Evolutionary conservation across 2,329 filamentous ascomycete species (phyloP), one percentile per base, ranked within the genome.

Genomic region (Aspergillus pseudoglaucus): DNA sequence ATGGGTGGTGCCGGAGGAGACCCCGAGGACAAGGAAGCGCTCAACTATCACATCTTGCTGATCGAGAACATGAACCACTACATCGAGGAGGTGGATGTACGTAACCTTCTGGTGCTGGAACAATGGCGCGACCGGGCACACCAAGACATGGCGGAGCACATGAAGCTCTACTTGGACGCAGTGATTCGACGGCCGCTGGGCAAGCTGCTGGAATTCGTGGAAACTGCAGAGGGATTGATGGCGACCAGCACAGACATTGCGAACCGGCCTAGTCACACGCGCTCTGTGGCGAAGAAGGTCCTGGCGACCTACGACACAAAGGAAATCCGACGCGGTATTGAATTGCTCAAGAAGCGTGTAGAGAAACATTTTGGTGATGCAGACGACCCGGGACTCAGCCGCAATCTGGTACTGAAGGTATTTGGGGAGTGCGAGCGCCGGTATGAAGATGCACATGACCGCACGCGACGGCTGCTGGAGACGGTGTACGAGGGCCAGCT

Each of bases 11-110:
- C 25, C 25, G 37, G 37, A 18, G 75, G 75, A n/a, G 84, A 87
- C 58, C 79, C 81, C 1, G 93, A 97, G 66, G 93, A 97, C 64
- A 97, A 98, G 71, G 90, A 96, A 67, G 88, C 90, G 4, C 80
- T 98, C 51, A 97, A 97, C 71, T 95, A 95, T 71, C 90, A 97
- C 68, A 95, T 98, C 60, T 78, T 97, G 30, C 78, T 97, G 46
- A 97, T 98, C 57, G 91, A 98, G 69, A 98, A 98, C 68, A 96
- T 96, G 90, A 94, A 96, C 63, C 90, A 95, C 69, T 97, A 95
- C 70, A 76, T 93, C 9, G 90, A 97, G 65, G 90, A 96, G 67
- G 86, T 95, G 7, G 88, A 95, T 56, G 73, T 85, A 14, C 79
- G 82, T 15, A 78, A 80, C 33, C 82, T 93, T 53, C 79, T 86